These are phyloP conservation scores for Mortierella sp. DNA, from an alignment of 371 early-diverging fungal genomes.

Conservation along the genomic window DNA sequence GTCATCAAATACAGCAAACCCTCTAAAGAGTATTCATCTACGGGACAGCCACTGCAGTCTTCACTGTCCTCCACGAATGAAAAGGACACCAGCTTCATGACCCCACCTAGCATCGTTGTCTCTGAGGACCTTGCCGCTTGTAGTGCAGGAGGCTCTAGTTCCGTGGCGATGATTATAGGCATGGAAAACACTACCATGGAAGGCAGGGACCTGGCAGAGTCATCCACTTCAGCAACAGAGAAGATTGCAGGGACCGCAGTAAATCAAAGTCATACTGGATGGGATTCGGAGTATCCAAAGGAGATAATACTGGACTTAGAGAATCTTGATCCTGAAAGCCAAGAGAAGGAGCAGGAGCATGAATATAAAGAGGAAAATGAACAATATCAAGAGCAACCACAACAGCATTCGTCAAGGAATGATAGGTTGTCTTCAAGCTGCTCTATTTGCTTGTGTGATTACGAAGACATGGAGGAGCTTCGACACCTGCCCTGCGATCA, in stretches of 20 bases:
- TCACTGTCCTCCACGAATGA: background rate
- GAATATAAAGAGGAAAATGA: background rate
- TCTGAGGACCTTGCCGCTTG: slow-evolving; percentile 9
- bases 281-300: too few species aligned
- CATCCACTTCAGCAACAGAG: background rate
- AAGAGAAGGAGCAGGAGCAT: slow-evolving; percentile 1
- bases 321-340: too few species aligned
- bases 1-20: slow-evolving; percentile 35
- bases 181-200: slow-evolving; percentile 1
- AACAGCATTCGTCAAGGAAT: too few species aligned
- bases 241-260: background rate
- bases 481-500: slow-evolving; percentile 78
- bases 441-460: slow-evolving; percentile 72
- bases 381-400: too few species aligned
- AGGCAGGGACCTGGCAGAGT: background rate
- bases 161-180: slow-evolving; percentile 1
- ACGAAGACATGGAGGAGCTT: slow-evolving; percentile 72
- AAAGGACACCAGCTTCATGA: background rate
- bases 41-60: background rate
- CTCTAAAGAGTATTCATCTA: background rate
- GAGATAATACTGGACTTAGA: too few species aligned
- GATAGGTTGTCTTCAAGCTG: slow-evolving; percentile 49
- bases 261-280: too few species aligned
- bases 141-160: background rate
- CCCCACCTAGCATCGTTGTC: slow-evolving; percentile 24